Conservation (phyloP, 306 rosid genomes). For the Heteromeles arbutifolia region DNA sequence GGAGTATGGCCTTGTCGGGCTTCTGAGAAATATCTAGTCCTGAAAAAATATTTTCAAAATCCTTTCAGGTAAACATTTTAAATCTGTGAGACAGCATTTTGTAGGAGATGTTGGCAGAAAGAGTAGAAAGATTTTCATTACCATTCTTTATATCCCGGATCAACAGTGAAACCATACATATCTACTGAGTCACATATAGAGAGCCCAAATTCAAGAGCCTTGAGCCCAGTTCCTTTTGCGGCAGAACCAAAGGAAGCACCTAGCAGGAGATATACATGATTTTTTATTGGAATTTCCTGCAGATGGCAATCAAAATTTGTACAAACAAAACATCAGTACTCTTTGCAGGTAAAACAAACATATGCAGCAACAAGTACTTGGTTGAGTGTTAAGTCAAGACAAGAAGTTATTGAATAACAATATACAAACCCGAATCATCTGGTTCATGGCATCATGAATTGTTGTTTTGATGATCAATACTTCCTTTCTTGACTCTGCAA, state of each 20-base stretch:
- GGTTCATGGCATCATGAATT: constrained; percentile 86
- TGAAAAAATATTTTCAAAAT: constrained; percentile 20
- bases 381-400: background rate
- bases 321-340: background rate
- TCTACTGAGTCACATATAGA: constrained; percentile 91
- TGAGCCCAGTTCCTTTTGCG: constrained; percentile 97
- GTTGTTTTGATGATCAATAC: constrained; percentile 86
- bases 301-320: constrained; percentile 27
- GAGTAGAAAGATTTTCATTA: constrained; percentile 13
- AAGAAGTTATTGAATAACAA: background rate
- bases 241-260: constrained; percentile 98
- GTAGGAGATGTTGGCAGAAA: constrained; percentile 4
- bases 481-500: constrained; percentile 84
- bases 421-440: constrained; percentile 70
- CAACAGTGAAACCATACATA: constrained; percentile 99
- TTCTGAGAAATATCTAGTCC: constrained; percentile 99
- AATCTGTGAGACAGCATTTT: constrained; percentile 1
- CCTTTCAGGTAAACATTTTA: constrained; percentile 16
- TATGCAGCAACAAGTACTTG: background rate
- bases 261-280: constrained; percentile 89
- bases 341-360: background rate
- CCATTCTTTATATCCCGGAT: constrained; percentile 99
- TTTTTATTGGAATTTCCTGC: constrained; percentile 90
- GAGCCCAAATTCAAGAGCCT: constrained; percentile 97
- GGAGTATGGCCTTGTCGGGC: constrained; percentile 97